Evolutionary conservation across 208 protist species (phyloP).

Genomic region (Leishmania turanica): DNA sequence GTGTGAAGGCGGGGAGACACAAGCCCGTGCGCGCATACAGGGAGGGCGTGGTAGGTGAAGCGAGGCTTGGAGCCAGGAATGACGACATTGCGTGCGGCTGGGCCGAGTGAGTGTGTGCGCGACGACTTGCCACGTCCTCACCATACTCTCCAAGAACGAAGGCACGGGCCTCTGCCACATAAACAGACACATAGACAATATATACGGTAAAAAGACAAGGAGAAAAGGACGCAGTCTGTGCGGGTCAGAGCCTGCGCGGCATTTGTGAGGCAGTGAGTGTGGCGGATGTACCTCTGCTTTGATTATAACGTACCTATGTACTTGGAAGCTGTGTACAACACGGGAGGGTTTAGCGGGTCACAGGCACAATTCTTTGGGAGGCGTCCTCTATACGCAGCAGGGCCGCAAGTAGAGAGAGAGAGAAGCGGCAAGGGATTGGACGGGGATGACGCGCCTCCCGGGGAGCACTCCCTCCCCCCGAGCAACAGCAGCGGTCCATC

Average conservation of each 20-base stretch:
- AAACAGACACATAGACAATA: constrained; percentile 2
- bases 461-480: neutral
- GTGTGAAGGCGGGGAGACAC: neutral
- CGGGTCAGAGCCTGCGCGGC: neutral
- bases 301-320: neutral
- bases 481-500: neutral
- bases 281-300: neutral
- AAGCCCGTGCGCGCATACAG: neutral
- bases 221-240: neutral
- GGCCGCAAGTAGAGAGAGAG: neutral
- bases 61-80: neutral
- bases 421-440: neutral
- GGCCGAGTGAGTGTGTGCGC: neutral
- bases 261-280: neutral
- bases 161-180: neutral
- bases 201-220: neutral
- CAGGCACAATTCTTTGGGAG: neutral
- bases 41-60: no score
- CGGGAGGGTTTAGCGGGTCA: neutral
- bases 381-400: neutral
- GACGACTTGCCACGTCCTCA: neutral
- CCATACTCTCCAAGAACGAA: neutral
- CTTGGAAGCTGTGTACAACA: neutral
- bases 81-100: neutral
- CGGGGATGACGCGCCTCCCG: neutral